These are phyloP conservation scores for Sporormia fimetaria DNA, from an alignment of 495 filamentous ascomycete genomes.

Conservation along the genomic window DNA sequence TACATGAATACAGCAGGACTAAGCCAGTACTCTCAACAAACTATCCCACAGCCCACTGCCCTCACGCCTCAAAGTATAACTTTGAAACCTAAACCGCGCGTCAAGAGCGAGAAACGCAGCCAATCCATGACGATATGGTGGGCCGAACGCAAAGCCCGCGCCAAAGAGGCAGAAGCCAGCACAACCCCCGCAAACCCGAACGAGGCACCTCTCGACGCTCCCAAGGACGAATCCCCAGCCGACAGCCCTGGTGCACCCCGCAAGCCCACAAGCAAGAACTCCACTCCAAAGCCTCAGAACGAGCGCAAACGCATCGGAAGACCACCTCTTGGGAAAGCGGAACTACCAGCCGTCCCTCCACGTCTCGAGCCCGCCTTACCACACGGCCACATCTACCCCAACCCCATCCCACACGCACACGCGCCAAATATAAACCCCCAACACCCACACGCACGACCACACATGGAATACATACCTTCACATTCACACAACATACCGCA, in stretches of 20 bases:
- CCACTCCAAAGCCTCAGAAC: too few relatives aligned
- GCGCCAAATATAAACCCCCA: too few relatives aligned
- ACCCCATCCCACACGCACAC: too few relatives aligned
- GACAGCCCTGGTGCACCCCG: too few relatives aligned
- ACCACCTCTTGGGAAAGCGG: too few relatives aligned
- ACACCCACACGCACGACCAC: neutral
- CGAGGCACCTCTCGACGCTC: neutral
- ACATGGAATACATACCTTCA: neutral
- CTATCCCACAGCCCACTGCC: constrained; percentile 8
- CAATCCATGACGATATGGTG: constrained; percentile 32
- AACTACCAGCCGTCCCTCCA: too few relatives aligned
- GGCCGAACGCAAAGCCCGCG: constrained; percentile 29
- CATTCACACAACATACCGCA: neutral
- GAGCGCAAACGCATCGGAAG: too few relatives aligned
- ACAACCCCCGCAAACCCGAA: neutral
- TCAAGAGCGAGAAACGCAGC: constrained; percentile 30
- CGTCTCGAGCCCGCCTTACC: too few relatives aligned
- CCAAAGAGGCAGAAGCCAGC: constrained; percentile 15
- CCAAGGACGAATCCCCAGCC: neutral
- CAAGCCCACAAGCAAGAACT: too few relatives aligned
- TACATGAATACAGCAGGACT: constrained; percentile 22
- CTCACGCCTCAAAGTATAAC: constrained; percentile 8
- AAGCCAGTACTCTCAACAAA: constrained; percentile 10
- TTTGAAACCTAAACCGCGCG: constrained; percentile 20
- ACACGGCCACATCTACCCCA: too few relatives aligned